Evolutionary conservation across 2,329 filamentous ascomycete species (phyloP).

Genomic region (Diaporthe caulivora): DNA sequence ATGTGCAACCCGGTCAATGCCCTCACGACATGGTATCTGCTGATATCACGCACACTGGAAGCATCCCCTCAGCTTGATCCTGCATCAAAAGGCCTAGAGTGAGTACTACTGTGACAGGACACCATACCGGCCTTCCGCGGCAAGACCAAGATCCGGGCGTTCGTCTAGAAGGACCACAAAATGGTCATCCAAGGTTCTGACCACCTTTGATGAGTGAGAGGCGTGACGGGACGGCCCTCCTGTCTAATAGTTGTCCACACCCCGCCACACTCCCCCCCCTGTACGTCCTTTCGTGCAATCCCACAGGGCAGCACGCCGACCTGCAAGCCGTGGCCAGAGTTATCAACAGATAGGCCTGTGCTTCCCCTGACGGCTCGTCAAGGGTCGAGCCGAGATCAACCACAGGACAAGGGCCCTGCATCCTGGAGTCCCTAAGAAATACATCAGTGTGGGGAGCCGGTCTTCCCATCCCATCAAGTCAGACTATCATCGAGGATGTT

Average conservation of each 20-base stretch:
- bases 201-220: conserved; percentile 5
- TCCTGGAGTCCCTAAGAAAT: background rate
- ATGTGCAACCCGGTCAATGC: background rate
- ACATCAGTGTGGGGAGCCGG: conserved; percentile 18
- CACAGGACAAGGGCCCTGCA: background rate
- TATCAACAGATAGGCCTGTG: background rate
- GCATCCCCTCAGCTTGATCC: background rate
- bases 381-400: conserved; percentile 25
- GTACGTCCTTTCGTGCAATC: background rate
- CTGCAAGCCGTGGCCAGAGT: conserved; percentile 15
- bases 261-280: background rate
- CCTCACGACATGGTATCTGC: background rate
- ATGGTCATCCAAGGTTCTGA: conserved; percentile 19
- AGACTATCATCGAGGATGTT: background rate
- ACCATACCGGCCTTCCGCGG: background rate
- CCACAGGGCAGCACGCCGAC: background rate
- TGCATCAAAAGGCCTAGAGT: too few species aligned
- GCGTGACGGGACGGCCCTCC: conserved; percentile 16
- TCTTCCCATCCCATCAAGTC: conserved; percentile 2
- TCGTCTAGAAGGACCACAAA: conserved; percentile 10
- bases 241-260: conserved; percentile 4
- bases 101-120: background rate
- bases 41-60: background rate
- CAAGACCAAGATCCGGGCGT: background rate
- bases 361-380: background rate